These are phyloP conservation scores for Cytospora piceicola DNA, from an alignment of 2,329 filamentous ascomycete genomes.

Conservation along the genomic window DNA sequence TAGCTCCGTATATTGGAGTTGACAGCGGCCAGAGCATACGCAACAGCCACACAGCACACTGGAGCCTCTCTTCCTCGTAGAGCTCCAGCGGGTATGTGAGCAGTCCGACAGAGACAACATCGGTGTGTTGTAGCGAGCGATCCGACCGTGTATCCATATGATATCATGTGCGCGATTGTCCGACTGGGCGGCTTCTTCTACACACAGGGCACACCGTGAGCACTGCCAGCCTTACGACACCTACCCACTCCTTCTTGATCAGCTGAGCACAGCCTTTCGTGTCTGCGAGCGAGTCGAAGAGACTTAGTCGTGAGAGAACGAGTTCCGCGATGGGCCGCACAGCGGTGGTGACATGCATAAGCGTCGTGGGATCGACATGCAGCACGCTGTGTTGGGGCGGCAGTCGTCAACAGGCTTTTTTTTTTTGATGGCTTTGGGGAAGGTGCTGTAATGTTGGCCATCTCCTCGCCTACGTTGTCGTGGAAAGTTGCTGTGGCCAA, in stretches of 20 bases:
- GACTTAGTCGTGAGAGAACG: conserved; percentile 43
- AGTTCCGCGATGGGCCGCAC: conserved; percentile 45
- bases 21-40: conserved; percentile 45
- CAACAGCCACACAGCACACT: conserved; percentile 41
- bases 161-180: conserved; percentile 41
- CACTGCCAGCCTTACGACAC: conserved; percentile 46
- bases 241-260: too few relatives aligned
- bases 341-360: conserved; percentile 44
- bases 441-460: conserved; percentile 40
- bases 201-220: conserved; percentile 36
- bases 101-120: conserved; percentile 37
- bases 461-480: conserved; percentile 38
- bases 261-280: conserved; percentile 39
- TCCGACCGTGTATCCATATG: conserved; percentile 35
- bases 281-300: conserved; percentile 34
- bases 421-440: conserved; percentile 41
- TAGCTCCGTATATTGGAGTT: conserved; percentile 44
- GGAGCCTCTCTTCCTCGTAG: conserved; percentile 41
- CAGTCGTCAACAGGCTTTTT: conserved; percentile 48
- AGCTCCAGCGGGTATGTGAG: conserved; percentile 38
- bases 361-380: conserved; percentile 41
- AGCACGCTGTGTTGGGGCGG: conserved; percentile 43
- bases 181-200: conserved; percentile 35
- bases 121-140: conserved; percentile 33
- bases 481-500: conserved; percentile 44